A percentile compares a stretch with the other conserved stretches of the same genome.
Conservation (phyloP, 208 protist genomes). For the Crithidia sp. region DNA sequence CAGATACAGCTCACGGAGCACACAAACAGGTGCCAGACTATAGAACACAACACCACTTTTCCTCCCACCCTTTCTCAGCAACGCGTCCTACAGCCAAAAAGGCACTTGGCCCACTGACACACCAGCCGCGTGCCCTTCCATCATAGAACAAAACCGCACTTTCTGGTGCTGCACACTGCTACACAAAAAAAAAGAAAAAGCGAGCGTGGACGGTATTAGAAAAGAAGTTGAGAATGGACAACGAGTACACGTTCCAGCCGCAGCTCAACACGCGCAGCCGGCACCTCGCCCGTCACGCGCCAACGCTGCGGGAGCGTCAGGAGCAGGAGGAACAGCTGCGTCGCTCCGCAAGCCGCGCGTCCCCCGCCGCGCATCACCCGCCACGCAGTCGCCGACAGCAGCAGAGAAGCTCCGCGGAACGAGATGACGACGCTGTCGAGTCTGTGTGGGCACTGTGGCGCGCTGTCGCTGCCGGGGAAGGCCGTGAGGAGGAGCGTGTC, state of each 20-base stretch:
- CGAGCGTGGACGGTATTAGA: too few relatives aligned
- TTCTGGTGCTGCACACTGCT: too few relatives aligned
- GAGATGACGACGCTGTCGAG: conserved; percentile 2
- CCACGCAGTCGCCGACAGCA: background rate
- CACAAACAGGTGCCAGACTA: too few relatives aligned
- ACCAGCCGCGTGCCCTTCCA: too few relatives aligned
- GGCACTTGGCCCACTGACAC: too few relatives aligned
- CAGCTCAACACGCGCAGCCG: conserved; percentile 35
- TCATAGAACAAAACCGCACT: too few relatives aligned
- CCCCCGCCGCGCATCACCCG: background rate
- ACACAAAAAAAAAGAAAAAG: too few relatives aligned
- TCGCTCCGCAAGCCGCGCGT: background rate
- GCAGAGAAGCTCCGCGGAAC: background rate
- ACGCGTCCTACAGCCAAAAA: too few relatives aligned
- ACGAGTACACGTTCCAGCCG: conserved; percentile 28
- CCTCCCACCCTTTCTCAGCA: too few relatives aligned
- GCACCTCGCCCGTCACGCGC: conserved; percentile 30
- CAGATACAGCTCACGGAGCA: too few relatives aligned
- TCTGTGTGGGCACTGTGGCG: conserved; percentile 33
- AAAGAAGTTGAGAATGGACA: background rate
- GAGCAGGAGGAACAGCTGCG: conserved; percentile 22
- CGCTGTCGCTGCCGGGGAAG: conserved; percentile 9
- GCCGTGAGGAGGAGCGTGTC: conserved; percentile 11
- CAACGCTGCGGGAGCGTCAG: conserved; percentile 34
- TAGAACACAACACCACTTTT: too few relatives aligned